Evolutionary conservation across 2,329 filamentous ascomycete genomes (phyloP), one percentile per base, ranked within the genome.

Genomic region (Neofusicoccum sp.): DNA sequence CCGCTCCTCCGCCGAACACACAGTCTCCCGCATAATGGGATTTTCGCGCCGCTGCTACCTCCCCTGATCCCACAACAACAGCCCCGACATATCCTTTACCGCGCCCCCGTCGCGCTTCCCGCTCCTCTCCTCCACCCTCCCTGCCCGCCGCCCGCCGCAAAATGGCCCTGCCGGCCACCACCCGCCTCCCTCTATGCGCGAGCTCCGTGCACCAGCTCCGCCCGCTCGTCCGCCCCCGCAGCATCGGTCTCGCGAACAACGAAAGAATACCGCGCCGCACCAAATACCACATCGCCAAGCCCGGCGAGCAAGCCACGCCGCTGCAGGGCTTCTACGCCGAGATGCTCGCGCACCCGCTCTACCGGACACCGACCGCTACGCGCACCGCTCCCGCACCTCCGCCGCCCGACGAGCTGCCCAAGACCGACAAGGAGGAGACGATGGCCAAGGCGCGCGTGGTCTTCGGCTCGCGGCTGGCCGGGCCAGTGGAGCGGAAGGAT

Each of bases 391-490:
- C 75, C 4, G 51, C 71, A 20, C 68, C 71, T 9, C 69, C 71
- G 36, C 67, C 73, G 30, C 61, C 70, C 36, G 71, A 76, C 49
- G 68, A 72, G 16, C 68, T 75, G 14, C 77, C 79, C 2, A 77
- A 77, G 58, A 78, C 80, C 2, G 74, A 79, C 16, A 80, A 80
- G 53, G 80, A 86, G 66, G 80, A 85, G 59, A 82, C 80, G 40
- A 80, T 85, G 24, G 79, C 73, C 43, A 83, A 81, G 69, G 84
- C 86, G 58, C 77, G 86, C 45, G 85, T 96, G 68, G 83, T 97
- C 33, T 97, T 99, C 70, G 91, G 92, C 20, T 89, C 90, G 6
- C 85, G 87, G 7, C 82, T 95, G 12, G 86, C 88, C 26, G 90
- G 89, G 0, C 90, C 92, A 1, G 83, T 84, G 38, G 87, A 91